Percentiles rank a stretch among this genome's conserved stretches.
phyloP scores from a whole-genome alignment of 2,329 filamentous ascomycete species.

The Amauroascus verrucosus region DNA sequence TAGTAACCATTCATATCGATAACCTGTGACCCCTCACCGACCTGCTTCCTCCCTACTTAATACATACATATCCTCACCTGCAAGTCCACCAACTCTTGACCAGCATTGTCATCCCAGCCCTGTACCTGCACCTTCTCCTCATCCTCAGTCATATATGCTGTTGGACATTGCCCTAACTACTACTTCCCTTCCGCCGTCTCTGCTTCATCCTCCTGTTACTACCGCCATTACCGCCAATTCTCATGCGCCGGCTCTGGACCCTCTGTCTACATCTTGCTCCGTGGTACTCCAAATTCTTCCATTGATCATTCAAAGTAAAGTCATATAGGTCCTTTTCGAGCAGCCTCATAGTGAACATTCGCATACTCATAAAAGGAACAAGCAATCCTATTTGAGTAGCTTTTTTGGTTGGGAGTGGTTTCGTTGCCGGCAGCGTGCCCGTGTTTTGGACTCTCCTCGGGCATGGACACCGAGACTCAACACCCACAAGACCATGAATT shows the following conservation, averaged over 20 bases:
- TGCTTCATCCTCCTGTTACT: background rate
- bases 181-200: background rate
- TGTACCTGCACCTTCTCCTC: constrained; percentile 3
- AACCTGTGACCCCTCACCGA: constrained; percentile 9
- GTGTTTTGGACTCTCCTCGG: background rate
- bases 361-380: too few species aligned
- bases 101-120: constrained; percentile 3
- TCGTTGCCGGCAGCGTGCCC: background rate
- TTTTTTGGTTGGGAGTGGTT: background rate
- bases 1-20: constrained; percentile 11
- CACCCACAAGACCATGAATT: constrained; percentile 38
- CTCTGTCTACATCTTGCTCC: background rate
- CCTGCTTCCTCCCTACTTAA: constrained; percentile 4
- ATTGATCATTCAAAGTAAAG: background rate
- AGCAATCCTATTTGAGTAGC: background rate
- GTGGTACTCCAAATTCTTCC: background rate
- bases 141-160: constrained; percentile 8
- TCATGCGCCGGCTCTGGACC: background rate
- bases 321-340: too few species aligned
- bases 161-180: background rate
- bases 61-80: constrained; percentile 7
- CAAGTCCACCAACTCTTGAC: background rate
- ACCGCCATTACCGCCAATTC: background rate
- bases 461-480: constrained; percentile 39
- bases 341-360: too few species aligned